Evolutionary conservation across 345 rosid species (phyloP), one percentile per base, ranked within the genome.

Genomic region (Bretschneidera sinensis): DNA sequence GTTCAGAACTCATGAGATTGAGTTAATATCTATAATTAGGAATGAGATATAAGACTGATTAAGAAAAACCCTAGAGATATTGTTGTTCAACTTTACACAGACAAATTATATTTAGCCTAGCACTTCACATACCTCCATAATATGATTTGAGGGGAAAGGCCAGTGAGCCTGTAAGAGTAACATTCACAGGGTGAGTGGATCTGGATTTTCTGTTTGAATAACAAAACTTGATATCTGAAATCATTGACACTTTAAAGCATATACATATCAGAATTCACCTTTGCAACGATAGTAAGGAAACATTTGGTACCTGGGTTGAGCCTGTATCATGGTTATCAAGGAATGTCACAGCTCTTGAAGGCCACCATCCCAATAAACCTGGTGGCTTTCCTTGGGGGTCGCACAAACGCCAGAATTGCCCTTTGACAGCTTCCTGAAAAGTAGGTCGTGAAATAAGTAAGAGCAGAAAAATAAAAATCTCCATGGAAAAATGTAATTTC

Each of bases 341-440:
- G 71, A 89, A 87, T 6, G 98, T 87, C 54, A 85, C 91, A 28
- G 95, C 79, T 79, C 96, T 87, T 20, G 92, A 92, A 59, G 96
- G 89, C 98, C 98, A 92, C 98, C 86, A 85, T 66, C 95, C 98
- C 81, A 92, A 74, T 63, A 89, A 86, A 54, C 96, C 95, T 0
- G 97, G 91, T 48, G 95, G 97, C 80, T 92, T 92, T 63, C 95
- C 97, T 68, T 82, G 83, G 0, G 86, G 55, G 62, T 92, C 96
- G 65, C 85, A 68, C 65, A 92, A 78, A 62, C 89, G 91, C 98
- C 98, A 79, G 33, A 72, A 76, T 74, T 85, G 89, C 56, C 95
- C 95, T 73, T 84, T 89, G 0, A 87, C 97, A 34, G 98, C 97
- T 77, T 89, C 97, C 92, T 87, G 57, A 70, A 71, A 48, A 48